Conservation (phyloP, 1,139 yeast species). For the Debaryomyces fabryi region DNA sequence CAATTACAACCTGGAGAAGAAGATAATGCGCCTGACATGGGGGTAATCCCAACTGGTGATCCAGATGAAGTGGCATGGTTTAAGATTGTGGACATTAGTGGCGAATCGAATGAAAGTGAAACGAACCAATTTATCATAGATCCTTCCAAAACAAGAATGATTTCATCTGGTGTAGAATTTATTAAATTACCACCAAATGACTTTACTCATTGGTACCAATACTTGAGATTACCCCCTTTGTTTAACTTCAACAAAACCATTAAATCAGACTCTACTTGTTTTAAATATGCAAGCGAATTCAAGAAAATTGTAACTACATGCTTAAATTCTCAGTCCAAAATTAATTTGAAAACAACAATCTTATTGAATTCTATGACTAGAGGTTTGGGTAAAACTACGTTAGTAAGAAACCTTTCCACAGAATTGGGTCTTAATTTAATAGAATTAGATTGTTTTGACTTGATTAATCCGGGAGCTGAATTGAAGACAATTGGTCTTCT, state of each 20-base stretch:
- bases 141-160: constrained; percentile 64
- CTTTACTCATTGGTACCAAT: constrained; percentile 51
- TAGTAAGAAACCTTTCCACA: constrained; percentile 57
- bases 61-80: constrained; percentile 90
- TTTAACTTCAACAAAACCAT: constrained; percentile 33
- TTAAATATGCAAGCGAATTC: constrained; percentile 56
- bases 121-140: constrained; percentile 61
- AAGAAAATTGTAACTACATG: constrained; percentile 53
- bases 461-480: constrained; percentile 71
- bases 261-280: constrained; percentile 22
- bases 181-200: constrained; percentile 39
- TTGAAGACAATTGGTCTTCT: constrained; percentile 78
- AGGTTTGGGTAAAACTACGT: constrained; percentile 77
- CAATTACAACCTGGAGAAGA: constrained; percentile 26
- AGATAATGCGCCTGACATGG: constrained; percentile 26
- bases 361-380: constrained; percentile 69
- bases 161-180: constrained; percentile 63
- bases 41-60: constrained; percentile 57
- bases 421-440: constrained; percentile 70
- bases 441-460: constrained; percentile 68
- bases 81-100: constrained; percentile 50
- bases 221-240: constrained; percentile 43
- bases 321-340: constrained; percentile 27
- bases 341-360: constrained; percentile 60
- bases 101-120: constrained; percentile 28